Evolutionary conservation across 2,329 filamentous ascomycete genomes (phyloP), one percentile per base, ranked within the genome.

Genomic region (Sclerotiophoma versabilis): DNA sequence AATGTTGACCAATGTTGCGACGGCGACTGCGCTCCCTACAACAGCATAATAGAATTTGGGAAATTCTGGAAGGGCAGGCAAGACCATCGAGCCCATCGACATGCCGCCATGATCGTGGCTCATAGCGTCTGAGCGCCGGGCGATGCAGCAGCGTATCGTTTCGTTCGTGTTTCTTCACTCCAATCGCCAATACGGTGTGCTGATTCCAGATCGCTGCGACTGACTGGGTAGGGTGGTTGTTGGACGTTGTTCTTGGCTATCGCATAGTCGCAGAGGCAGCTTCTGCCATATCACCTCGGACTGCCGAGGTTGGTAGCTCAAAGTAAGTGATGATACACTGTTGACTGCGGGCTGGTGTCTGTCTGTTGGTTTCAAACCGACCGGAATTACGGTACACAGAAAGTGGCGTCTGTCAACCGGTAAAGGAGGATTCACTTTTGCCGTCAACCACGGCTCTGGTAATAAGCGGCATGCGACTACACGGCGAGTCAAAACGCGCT

Each of bases 21-120:
- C 59, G 15, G 62, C 79, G 41, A 82, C 75, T 15, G 74, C 73
- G 17, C 73, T 71, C 14, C 78, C 80, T 4, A 84, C 76, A 2
- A 82, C 77, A 1, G 76, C 78, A 78, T 82, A 84, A 68, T 84
- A 84, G 63, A 80, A 79, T 42, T 78, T 75, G 59, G 83, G 82
- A 47, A 84, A 73, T 23, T 77, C 72, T 49, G 76, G 76, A 29
- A 80, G 75, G 29, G 71, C 71, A 7, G 81, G 80, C 25, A 80
- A 67, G 63, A 74, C 70, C 79, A 78, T 79, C 44, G 63, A 68
- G 51, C 51, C 51, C 51, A 54, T 54, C 39, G 51, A 49, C 51
- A 54, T 54, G n/a, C 47, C 44, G 26, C 42, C 38, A 54, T 60
- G 50, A 27, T 51, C 50, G 49, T 65, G 65, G 52, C 58, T 64